Base-by-base conservation (phyloP, 495 filamentous ascomycete species). In the Endocarpon pusillum region DNA sequence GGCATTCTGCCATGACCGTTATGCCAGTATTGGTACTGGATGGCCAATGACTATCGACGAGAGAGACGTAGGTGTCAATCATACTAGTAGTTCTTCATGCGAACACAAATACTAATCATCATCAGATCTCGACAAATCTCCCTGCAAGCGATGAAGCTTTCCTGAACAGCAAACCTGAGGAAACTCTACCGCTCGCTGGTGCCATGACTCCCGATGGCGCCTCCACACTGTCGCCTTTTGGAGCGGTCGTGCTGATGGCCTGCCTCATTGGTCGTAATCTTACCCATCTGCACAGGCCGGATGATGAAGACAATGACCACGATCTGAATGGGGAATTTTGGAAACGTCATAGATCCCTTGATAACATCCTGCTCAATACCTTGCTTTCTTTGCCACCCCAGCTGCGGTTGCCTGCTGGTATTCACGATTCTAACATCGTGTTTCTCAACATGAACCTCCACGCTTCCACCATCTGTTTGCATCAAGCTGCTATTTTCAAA, bases 401-500 rank as follows among this genome's bases (percentile, higher is more conserved):
- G 42, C 67, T 99, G 10, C 77, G 86, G 42, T 62, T 99, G 20
- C 86, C 91, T 2, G 52, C 52, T 25, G 86, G 81, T 0, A 62
- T 92, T 27, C 53, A 59, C 8, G 77, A 91, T 50, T 62, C 84
- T 5, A 99, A 94, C 44, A 74, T 91, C 33, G 74, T 99, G 14
- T 96, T 94, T 47, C 75, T 81, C 21, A 96, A 96, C 40, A 94
- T 96, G 81, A 81, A 78, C 46, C 84, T 96, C 21, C 89, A 96
- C 47, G 93, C 89, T 0, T 91, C 85, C 1, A 89, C 84, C 2
- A 96, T 99, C 27, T 96, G 91, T 53, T 67, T 96, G 4, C 89
- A 99, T 49, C 89, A 99, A 51, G 91, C 91, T 4, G 91, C 89
- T 14, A 94, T 96, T 14, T 94, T 84, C 66, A 96, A 94, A 52